Conservation (phyloP, 1,139 yeast species). For the Keqinozyma sinolaborantium region DNA sequence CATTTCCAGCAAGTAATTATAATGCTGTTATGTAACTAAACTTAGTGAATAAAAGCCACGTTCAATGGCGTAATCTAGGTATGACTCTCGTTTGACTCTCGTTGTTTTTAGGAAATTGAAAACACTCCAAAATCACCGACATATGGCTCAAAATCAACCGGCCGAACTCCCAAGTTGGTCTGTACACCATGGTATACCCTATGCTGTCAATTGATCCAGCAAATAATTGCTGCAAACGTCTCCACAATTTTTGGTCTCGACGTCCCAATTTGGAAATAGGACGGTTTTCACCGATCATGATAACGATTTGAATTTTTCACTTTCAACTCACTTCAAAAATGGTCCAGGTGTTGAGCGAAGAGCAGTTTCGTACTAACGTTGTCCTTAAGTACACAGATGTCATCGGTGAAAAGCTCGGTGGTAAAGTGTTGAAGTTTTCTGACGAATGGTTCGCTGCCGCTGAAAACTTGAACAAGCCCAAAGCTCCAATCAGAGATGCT, state of each 20-base stretch:
- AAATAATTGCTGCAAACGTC: neutral
- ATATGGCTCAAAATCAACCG: no score
- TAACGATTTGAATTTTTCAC: neutral
- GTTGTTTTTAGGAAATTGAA: no score
- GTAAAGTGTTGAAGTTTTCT: slow-evolving; percentile 61
- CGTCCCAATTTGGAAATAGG: neutral
- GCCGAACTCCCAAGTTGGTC: no score
- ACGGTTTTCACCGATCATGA: neutral
- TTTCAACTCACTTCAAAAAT: slow-evolving; percentile 10
- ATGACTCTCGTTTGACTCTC: neutral
- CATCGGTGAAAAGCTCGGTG: slow-evolving; percentile 83
- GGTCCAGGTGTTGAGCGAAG: slow-evolving; percentile 28
- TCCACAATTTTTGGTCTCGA: neutral
- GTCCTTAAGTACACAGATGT: slow-evolving; percentile 61
- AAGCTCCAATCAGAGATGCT: slow-evolving; percentile 75
- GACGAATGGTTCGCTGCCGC: slow-evolving; percentile 98
- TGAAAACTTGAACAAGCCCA: slow-evolving; percentile 78
- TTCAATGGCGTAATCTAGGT: no score
- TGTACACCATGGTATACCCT: no score
- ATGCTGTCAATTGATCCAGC: no score
- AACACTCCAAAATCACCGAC: no score
- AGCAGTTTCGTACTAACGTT: slow-evolving; percentile 41
- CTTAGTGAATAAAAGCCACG: no score
- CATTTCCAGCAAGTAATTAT: slow-evolving; percentile 63
- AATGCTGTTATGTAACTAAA: no score